Evolutionary conservation across 257 asterid genomes (phyloP).

Genomic region (Solanum dulcamara): DNA sequence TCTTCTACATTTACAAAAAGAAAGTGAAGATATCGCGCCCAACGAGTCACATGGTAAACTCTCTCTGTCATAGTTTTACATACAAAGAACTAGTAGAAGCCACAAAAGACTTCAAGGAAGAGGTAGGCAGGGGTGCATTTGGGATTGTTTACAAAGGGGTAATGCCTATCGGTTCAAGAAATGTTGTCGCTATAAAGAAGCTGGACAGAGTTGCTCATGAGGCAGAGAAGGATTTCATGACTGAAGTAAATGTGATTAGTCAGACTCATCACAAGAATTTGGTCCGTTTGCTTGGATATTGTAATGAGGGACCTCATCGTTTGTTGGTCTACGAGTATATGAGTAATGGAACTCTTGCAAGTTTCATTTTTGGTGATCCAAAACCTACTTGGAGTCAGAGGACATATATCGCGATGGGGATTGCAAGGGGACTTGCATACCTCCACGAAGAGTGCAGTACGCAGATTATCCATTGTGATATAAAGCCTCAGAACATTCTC

Average conservation of each 20-base stretch:
- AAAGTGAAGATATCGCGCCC: neutral
- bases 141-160: constrained; percentile 52
- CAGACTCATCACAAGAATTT: constrained; percentile 56
- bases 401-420: constrained; percentile 26
- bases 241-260: constrained; percentile 44
- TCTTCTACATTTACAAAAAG: neutral
- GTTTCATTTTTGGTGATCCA: constrained; percentile 15
- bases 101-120: constrained; percentile 28
- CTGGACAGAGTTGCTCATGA: constrained; percentile 31
- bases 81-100: constrained; percentile 30
- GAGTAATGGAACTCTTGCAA: constrained; percentile 35
- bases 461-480: constrained; percentile 54
- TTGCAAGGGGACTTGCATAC: constrained; percentile 37
- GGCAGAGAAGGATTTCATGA: constrained; percentile 42
- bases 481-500: constrained; percentile 37
- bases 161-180: neutral
- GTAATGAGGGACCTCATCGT: constrained; percentile 34
- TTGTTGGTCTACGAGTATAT: constrained; percentile 34
- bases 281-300: constrained; percentile 43
- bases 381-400: constrained; percentile 40
- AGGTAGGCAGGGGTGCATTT: constrained; percentile 54
- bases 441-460: constrained; percentile 48
- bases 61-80: constrained; percentile 15
- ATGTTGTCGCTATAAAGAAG: constrained; percentile 38
- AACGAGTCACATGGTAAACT: neutral